Percentiles rank a stretch among this genome's conserved stretches.
These are phyloP conservation scores for Leccinum subfulvum DNA, from an alignment of 1,284 basidiomycete species.

Conservation along the genomic window DNA sequence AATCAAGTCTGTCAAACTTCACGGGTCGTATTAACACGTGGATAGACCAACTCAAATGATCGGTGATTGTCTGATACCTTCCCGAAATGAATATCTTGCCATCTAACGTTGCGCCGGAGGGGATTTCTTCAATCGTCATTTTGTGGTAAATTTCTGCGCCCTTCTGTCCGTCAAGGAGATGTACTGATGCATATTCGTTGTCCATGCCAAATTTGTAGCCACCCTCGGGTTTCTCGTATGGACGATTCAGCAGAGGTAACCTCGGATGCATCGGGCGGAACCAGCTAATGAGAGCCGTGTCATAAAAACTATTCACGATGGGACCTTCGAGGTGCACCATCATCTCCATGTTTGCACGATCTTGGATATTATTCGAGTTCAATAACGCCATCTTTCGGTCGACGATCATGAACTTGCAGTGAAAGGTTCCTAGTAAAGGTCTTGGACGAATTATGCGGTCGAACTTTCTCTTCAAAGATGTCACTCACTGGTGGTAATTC, in stretches of 20 bases:
- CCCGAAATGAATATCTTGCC: slow-evolving; percentile 29
- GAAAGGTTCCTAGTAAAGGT: slow-evolving; percentile 72
- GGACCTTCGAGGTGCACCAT: slow-evolving; percentile 68
- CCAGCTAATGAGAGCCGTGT: slow-evolving; percentile 72
- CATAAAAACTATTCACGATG: slow-evolving; percentile 72
- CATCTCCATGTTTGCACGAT: slow-evolving; percentile 68
- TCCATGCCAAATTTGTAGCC: slow-evolving; percentile 50
- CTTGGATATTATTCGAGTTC: slow-evolving; percentile 77
- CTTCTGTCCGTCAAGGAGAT: slow-evolving; percentile 30
- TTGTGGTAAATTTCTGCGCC: slow-evolving; percentile 30
- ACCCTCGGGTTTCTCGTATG: slow-evolving; percentile 22
- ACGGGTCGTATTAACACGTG: neutral
- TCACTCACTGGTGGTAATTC: slow-evolving; percentile 41
- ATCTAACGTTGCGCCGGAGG: slow-evolving; percentile 8
- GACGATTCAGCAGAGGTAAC: slow-evolving; percentile 45
- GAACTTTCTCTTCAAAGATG: neutral
- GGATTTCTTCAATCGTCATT: slow-evolving; percentile 18
- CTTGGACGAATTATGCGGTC: slow-evolving; percentile 37
- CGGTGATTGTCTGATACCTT: slow-evolving; percentile 35
- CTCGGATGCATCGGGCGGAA: slow-evolving; percentile 56
- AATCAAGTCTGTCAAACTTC: slow-evolving; percentile 14
- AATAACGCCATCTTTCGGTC: slow-evolving; percentile 72
- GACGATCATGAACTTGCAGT: slow-evolving; percentile 75
- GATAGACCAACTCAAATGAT: slow-evolving; percentile 33
- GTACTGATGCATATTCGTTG: slow-evolving; percentile 41